Evolutionary conservation across 2,329 filamentous ascomycete species (phyloP), one percentile per base, ranked within the genome.

Genomic region (Ophidiomyces ophidiicola): DNA sequence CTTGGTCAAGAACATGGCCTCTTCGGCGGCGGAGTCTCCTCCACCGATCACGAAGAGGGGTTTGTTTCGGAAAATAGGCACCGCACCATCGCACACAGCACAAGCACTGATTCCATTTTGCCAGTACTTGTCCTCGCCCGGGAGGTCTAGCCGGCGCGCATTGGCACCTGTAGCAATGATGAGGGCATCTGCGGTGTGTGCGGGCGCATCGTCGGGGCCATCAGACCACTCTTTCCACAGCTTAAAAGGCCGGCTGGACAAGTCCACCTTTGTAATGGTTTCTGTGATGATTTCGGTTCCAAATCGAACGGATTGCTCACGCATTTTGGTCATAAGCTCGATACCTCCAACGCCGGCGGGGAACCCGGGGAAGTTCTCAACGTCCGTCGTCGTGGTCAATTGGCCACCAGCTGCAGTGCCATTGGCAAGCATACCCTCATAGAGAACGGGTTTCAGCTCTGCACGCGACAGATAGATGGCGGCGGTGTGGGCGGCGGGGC

Each of bases 291-390:
- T 86, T 56, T 85, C 71, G 46, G 92, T 94, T 57, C 90, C 92
- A 65, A 94, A 96, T 45, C 79, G 80, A 63, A 81, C 76, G 43
- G 86, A 94, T 66, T 98, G 90, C 45, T 73, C 76, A 62, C 82
- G 81, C 88, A 98, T 96, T 61, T 80, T 76, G 51, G 94, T 88
- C 90, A 98, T 98, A 50, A 98, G 70, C 56, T 85, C 80, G 41
- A 74, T 66, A 50, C 90, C 90, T 64, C 85, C 82, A 60, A 98
- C 86, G 47, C 80, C 82, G 53, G 83, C 75, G 55, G 83, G 82
- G 68, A 96, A 98, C 33, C 90, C 90, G 18, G 90, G 90, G 66
- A 81, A 98, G 74, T 98, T 98, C 71, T 98, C 90, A 44, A 98
- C 78, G 51, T 98, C 92, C 55, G 93, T 96, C 40, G 90, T 98